Base-by-base conservation (phyloP, 176 grass and related monocot genomes). In the Neostapfia colusana region DNA sequence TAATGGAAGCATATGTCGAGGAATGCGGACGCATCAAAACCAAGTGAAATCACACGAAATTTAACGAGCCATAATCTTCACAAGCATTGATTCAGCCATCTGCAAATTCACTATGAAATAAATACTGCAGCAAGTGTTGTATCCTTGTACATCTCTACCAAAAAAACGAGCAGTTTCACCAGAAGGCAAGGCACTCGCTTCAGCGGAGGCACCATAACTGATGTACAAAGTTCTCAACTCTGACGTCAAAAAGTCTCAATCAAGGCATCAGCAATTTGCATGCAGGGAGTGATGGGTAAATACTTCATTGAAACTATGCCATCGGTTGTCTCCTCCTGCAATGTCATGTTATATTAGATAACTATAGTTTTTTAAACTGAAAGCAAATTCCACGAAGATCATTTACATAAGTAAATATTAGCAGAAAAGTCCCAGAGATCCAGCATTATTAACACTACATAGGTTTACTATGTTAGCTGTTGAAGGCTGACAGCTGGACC, bases 261-360 rank as follows among this genome's bases (percentile, higher is more conserved):
- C 40, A 76, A 69, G 7, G 57, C 59, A 84, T 84, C 72, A 40
- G 58, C 77, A 51, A 20, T 60, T 67, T 25, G 8, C 81, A 81
- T 80, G 40, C 48, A 5, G 57, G 56, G 57, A 81, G 72, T 49
- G 70, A 79, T 31, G 5, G 64, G 57, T 50, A 79, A 82, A 74
- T 20, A 61, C 78, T 81, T 71, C 53, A 65, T 63, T 74, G 44
- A 84, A 81, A 76, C 81, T 91, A 97, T 66, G 93, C 46, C 81
- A 89, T 83, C 81, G 93, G 93, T 72, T 93, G 88, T 77, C 93
- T 81, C 81, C 93, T 89, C 90, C 93, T 97, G 86, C 67, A 85
- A 87, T 86, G 73, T 8, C 46, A 75, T 41, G 58, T 78, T 65
- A 23, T 35, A 72, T 24, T 6, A 62, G 42, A 27, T 38, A 63